A percentile compares a stretch with the other conserved stretches of the same genome.
These are phyloP conservation scores for Umbelopsis sp. DNA, from an alignment of 192 early-diverging fungal species.

Conservation along the genomic window DNA sequence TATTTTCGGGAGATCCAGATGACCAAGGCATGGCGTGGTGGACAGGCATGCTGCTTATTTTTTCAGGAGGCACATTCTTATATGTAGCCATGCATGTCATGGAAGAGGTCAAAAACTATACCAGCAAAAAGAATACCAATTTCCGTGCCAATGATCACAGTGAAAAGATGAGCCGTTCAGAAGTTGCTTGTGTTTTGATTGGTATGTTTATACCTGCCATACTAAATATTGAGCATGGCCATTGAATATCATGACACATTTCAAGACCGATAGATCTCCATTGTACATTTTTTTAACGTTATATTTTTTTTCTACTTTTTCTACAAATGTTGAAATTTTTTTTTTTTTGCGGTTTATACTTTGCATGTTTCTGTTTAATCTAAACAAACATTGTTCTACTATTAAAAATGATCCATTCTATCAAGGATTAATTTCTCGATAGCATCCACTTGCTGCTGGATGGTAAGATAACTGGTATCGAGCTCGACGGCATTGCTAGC, in stretches of 20 bases:
- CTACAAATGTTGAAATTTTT: too few species aligned
- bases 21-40: conserved; percentile 59
- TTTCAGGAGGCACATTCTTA: conserved; percentile 88
- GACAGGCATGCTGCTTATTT: conserved; percentile 84
- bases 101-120: conserved; percentile 46
- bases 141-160: not conserved
- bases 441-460: conserved; percentile 66
- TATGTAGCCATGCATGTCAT: conserved; percentile 87
- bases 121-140: not conserved
- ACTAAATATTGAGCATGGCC: conserved; percentile 32
- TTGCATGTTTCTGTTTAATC: not conserved
- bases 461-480: conserved; percentile 69
- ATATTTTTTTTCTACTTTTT: not conserved
- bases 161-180: conserved; percentile 10
- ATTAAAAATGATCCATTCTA: conserved; percentile 40
- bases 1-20: conserved; percentile 38
- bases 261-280: not conserved
- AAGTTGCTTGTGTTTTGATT: conserved; percentile 20
- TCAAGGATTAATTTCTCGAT: conserved; percentile 57
- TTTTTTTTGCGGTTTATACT: not conserved
- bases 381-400: not conserved
- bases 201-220: conserved; percentile 39
- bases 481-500: conserved; percentile 72
- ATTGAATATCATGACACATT: conserved; percentile 6
- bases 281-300: not conserved